These are phyloP conservation scores for Yamadazyma kitorensis DNA, from an alignment of 805 yeast genomes.

Conservation along the genomic window DNA sequence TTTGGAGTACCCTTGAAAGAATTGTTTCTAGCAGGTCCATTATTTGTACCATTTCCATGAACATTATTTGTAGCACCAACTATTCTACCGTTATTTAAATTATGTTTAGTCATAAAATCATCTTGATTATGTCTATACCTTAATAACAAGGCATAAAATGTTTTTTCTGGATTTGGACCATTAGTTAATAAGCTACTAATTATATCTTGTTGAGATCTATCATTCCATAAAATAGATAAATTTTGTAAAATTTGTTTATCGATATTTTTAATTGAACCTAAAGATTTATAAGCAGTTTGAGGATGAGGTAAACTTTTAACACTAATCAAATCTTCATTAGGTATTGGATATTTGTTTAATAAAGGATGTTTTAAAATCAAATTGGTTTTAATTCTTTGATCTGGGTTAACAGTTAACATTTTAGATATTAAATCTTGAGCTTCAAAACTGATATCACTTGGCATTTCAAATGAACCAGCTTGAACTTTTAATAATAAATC, in stretches of 20 bases:
- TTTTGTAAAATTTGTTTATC: conserved; percentile 54
- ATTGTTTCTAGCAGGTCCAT: conserved; percentile 11
- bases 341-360: conserved; percentile 48
- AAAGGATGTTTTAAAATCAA: conserved; percentile 61
- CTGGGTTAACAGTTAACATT: conserved; percentile 72
- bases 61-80: conserved; percentile 1
- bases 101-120: conserved; percentile 13
- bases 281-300: conserved; percentile 49
- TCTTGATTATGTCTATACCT: conserved; percentile 43
- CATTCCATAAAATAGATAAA: conserved; percentile 57
- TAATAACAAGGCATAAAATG: conserved; percentile 44
- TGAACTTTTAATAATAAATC: conserved; percentile 71
- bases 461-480: conserved; percentile 73
- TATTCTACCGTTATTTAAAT: conserved; percentile 8
- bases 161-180: conserved; percentile 45
- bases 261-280: conserved; percentile 45
- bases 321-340: conserved; percentile 43
- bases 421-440: conserved; percentile 64
- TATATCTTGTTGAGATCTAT: conserved; percentile 43
- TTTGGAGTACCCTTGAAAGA: conserved; percentile 23
- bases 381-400: conserved; percentile 64
- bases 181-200: conserved; percentile 32
- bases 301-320: conserved; percentile 53
- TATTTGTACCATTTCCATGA: background rate
- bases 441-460: conserved; percentile 56